A percentile compares a stretch with the other conserved stretches of the same genome.
These are phyloP conservation scores for Thelonectria olida DNA, from an alignment of 2,329 filamentous ascomycete genomes.

Conservation along the genomic window DNA sequence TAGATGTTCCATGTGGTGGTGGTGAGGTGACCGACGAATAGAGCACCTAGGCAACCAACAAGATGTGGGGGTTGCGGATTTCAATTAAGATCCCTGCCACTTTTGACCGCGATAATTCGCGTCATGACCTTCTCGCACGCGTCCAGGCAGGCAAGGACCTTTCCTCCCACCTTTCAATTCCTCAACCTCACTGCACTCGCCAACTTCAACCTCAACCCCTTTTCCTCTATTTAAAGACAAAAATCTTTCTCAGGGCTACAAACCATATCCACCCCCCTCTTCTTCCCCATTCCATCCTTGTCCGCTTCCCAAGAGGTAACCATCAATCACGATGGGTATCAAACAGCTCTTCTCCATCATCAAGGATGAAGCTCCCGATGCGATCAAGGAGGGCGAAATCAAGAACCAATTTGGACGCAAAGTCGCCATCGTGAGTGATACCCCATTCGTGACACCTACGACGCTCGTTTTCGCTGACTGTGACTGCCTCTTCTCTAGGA, in stretches of 20 bases:
- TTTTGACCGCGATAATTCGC: constrained; percentile 39
- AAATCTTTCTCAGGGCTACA: not conserved
- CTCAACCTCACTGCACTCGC: constrained; percentile 1
- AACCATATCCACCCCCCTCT: not conserved
- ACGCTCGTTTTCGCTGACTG: constrained; percentile 13
- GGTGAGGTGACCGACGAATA: not conserved
- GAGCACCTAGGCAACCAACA: not conserved
- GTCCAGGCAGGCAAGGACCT: constrained; percentile 26
- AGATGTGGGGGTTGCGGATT: constrained; percentile 31
- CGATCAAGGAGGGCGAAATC: constrained; percentile 96
- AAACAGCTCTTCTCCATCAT: constrained; percentile 83
- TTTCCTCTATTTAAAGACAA: not conserved
- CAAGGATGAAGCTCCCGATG: constrained; percentile 92
- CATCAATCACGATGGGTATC: constrained; percentile 63
- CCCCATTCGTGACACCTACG: no score
- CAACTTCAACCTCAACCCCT: not conserved
- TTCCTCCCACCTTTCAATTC: constrained; percentile 20
- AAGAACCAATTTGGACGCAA: constrained; percentile 99
- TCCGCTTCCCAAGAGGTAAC: constrained; percentile 2
- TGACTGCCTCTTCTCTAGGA: constrained; percentile 39
- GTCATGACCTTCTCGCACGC: constrained; percentile 41
- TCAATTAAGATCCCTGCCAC: constrained; percentile 44
- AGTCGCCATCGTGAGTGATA: constrained; percentile 84
- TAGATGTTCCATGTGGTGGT: no score
- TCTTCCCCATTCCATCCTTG: not conserved